These are phyloP conservation scores for Mortierella sp. DNA, from an alignment of 371 early-diverging fungal species.

Conservation along the genomic window DNA sequence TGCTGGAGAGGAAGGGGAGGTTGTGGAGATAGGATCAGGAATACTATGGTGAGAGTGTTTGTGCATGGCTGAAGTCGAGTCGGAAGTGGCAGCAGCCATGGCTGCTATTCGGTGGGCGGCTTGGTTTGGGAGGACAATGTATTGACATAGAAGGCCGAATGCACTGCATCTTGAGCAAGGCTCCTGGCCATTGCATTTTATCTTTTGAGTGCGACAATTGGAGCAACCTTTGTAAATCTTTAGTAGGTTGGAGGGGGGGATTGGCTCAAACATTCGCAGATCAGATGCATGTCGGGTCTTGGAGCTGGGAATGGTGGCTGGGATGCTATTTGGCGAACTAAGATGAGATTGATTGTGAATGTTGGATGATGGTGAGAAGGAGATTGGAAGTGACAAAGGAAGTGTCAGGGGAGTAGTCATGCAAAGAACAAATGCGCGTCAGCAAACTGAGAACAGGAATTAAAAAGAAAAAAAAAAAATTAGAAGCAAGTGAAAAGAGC, in stretches of 20 bases:
- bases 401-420: conserved; percentile 14
- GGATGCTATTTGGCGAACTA: conserved; percentile 10
- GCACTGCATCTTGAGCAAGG: conserved; percentile 47
- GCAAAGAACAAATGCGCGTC: conserved; percentile 5
- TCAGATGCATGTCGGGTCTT: conserved; percentile 48
- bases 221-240: conserved; percentile 58
- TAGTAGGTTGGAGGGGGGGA: conserved; percentile 47
- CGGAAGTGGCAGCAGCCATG: conserved; percentile 31
- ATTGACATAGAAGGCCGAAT: conserved; percentile 53
- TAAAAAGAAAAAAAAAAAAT: neutral
- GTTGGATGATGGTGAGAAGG: conserved; percentile 3
- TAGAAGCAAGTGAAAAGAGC: no score
- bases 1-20: neutral
- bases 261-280: conserved; percentile 56
- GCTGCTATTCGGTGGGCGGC: conserved; percentile 39
- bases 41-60: neutral
- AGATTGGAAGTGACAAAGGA: neutral
- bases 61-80: neutral
- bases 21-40: neutral
- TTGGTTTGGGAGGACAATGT: conserved; percentile 54
- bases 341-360: conserved; percentile 4
- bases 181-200: conserved; percentile 55
- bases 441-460: neutral
- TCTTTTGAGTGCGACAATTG: conserved; percentile 56
- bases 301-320: conserved; percentile 23